A percentile compares a stretch with the other conserved stretches of the same genome.
Evolutionary conservation across 495 filamentous ascomycete species (phyloP).

Genomic region (Penicillium robsamsonii): DNA sequence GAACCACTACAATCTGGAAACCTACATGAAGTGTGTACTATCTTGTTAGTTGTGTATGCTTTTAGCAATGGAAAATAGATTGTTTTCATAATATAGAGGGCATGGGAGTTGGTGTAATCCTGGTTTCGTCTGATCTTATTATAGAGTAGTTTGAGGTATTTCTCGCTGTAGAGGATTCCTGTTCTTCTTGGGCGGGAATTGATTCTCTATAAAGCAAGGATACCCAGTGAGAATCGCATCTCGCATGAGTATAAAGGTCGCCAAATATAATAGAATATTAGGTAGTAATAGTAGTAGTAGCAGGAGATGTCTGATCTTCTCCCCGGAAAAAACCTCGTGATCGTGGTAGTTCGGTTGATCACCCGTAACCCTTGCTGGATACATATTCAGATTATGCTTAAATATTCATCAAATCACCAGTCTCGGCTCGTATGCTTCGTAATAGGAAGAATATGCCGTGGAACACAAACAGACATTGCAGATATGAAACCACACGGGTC

Average conservation of each 20-base stretch:
- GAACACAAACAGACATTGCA: not conserved
- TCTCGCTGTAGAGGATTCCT: not conserved
- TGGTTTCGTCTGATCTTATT: not conserved
- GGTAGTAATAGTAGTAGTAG: not conserved
- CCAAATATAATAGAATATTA: not conserved
- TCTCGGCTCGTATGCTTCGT: not conserved
- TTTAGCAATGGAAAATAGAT: not conserved
- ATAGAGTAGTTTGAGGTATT: not conserved
- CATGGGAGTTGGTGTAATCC: not conserved
- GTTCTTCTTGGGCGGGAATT: not conserved
- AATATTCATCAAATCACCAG: not conserved
- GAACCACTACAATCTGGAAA: not conserved
- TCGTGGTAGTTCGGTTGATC: not conserved
- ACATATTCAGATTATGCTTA: not conserved
- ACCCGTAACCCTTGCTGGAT: not conserved
- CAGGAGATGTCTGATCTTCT: not conserved
- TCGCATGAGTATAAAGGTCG: not conserved
- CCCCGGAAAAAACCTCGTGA: not conserved
- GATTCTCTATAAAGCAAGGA: not conserved
- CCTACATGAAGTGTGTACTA: not conserved
- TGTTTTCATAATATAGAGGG: not conserved
- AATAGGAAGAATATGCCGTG: not conserved
- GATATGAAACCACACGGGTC: conserved; percentile 1
- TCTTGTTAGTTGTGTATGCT: not conserved
- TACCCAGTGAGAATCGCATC: not conserved